Base-by-base conservation (phyloP, 1,284 basidiomycete genomes). In the Rhodotorula mucilaginosa region DNA sequence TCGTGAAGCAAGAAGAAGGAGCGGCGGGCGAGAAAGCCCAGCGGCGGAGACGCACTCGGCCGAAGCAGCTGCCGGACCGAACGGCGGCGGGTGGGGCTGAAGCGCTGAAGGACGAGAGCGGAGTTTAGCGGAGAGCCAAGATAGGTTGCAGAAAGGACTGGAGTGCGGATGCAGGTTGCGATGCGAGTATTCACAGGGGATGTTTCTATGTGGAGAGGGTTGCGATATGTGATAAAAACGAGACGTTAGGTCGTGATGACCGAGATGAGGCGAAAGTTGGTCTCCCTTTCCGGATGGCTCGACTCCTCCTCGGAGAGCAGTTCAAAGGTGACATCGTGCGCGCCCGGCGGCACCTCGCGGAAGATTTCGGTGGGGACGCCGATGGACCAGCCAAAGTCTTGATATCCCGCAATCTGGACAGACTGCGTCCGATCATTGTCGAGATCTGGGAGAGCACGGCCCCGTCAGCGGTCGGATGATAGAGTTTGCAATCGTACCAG, bases 331-430 rank as follows among this genome's bases (percentile, higher is more conserved):
- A 77, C 59, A 5, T 67, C 60, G 65, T 75, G 75, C n/a, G 39
- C 18, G 7, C 75, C 75, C 3, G 74, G 47, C 16, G 61, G 15
- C 26, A 77, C 56, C 13, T 23, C 29, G 16, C 29, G 51, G 46
- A 77, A 77, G 44, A 75, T n/a, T 47, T 67, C 66, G 12, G 71
- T 72, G 16, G 75, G 75, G 0, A 77, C 74, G 34, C 75, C 75
- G 58, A 77, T 75, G n/a, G 62, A 66, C 75, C 75, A 77, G 18
- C 75, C 74, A 4, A 75, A 57, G 49, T 71, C 61, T 69, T 71
- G 72, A 21, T 56, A 73, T 7, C 74, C 74, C 34, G 66, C 47
- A 49, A 75, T 57, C n/a, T 57, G 34, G 47, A 64, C 61, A 34
- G 60, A 61, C n/a, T 56, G 52, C 15, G 64, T 23, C 2, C 48